A percentile compares a stretch with the other conserved stretches of the same genome.
Conservation (phyloP, 2,329 filamentous ascomycete genomes). For the Elsinoe fawcettii region DNA sequence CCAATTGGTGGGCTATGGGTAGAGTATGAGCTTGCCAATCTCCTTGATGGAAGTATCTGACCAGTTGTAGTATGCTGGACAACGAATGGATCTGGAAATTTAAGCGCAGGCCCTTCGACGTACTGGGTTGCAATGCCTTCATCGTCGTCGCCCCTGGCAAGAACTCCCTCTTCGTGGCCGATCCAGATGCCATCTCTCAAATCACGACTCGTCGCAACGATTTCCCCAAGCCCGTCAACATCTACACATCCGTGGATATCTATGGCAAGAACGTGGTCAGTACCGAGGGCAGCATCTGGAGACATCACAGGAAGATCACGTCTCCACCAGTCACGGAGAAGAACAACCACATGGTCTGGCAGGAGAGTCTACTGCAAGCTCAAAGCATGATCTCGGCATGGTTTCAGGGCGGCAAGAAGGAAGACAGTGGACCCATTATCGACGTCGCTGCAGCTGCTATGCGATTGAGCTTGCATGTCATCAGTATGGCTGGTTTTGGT, state of each 20-base stretch:
- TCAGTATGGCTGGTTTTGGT: constrained; percentile 66
- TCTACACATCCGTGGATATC: constrained; percentile 53
- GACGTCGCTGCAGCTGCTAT: constrained; percentile 59
- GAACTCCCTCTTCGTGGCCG: constrained; percentile 50
- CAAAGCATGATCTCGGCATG: constrained; percentile 54
- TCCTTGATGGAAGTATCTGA: constrained; percentile 1
- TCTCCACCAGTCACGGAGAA: constrained; percentile 68
- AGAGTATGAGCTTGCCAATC: constrained; percentile 40
- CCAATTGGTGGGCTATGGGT: constrained; percentile 52
- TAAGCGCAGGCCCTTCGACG: constrained; percentile 51
- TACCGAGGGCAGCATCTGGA: constrained; percentile 63
- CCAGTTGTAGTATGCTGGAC: constrained; percentile 41
- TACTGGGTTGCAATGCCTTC: constrained; percentile 54
- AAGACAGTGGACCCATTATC: constrained; percentile 42
- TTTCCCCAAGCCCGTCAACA: constrained; percentile 60
- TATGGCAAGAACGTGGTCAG: constrained; percentile 67
- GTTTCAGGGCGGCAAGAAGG: constrained; percentile 38
- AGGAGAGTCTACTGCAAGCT: constrained; percentile 56
- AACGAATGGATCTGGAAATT: constrained; percentile 54
- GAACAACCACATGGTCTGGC: constrained; percentile 61
- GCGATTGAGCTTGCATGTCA: constrained; percentile 51
- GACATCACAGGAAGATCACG: constrained; percentile 63
- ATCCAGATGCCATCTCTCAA: constrained; percentile 58
- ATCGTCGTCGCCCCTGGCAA: constrained; percentile 53
- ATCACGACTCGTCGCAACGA: constrained; percentile 59